A percentile compares a stretch with the other conserved stretches of the same genome.
phyloP scores from a whole-genome alignment of 1,284 basidiomycete species.

The Puccinia triticina region DNA sequence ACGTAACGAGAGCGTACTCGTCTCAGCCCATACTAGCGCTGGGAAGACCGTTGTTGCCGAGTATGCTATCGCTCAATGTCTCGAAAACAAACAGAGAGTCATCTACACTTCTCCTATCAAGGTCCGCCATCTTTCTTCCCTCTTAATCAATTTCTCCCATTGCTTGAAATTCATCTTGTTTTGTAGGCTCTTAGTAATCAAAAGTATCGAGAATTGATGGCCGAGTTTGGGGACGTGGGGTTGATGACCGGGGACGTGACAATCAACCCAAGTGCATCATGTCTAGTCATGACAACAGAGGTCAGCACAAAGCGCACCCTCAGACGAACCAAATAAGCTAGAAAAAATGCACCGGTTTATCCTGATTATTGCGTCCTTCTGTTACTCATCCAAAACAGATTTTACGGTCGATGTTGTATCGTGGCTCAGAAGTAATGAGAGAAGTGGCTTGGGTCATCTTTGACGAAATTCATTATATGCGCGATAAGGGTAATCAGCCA shows the following conservation, averaged over 20 bases:
- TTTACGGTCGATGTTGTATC: conserved; percentile 96
- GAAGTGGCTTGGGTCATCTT: conserved; percentile 99
- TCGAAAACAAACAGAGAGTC: conserved; percentile 88
- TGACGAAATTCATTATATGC: conserved; percentile 99
- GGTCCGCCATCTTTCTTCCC: conserved; percentile 65
- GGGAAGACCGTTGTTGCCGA: conserved; percentile 99
- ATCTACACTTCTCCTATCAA: conserved; percentile 99
- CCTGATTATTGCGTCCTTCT: not conserved
- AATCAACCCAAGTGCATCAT: conserved; percentile 94
- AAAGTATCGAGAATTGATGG: conserved; percentile 96
- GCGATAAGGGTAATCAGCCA: conserved; percentile 71
- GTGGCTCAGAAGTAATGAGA: conserved; percentile 98
- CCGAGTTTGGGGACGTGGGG: conserved; percentile 95
- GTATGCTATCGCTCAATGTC: conserved; percentile 96
- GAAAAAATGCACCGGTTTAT: not conserved
- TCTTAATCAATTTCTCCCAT: not conserved
- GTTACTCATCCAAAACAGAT: conserved; percentile 67
- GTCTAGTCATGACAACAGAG: conserved; percentile 99
- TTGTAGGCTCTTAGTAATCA: conserved; percentile 90
- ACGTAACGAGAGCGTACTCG: conserved; percentile 93
- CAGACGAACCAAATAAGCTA: not conserved
- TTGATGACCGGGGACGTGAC: conserved; percentile 99
- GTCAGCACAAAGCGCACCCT: conserved; percentile 63
- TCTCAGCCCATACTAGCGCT: conserved; percentile 97
- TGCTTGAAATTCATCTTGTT: conserved; percentile 1